Percentiles rank a stretch among this genome's conserved stretches.
phyloP scores from a whole-genome alignment of 176 grass and related monocot species.

The Lolium rigidum region DNA sequence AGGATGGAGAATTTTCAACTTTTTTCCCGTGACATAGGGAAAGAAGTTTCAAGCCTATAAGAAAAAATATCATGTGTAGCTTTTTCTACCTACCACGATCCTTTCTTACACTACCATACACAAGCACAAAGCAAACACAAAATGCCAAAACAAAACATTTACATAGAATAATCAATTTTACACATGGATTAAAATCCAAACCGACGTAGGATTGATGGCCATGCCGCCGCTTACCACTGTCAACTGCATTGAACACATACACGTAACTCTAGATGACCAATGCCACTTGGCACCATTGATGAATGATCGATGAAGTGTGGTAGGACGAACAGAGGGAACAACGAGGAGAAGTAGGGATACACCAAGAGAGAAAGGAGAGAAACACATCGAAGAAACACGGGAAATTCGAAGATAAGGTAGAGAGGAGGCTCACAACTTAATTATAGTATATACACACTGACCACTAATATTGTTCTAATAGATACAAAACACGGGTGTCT shows the following conservation, averaged over 20 bases:
- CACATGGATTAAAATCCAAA: background rate
- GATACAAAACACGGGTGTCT: background rate
- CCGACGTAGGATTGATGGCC: background rate
- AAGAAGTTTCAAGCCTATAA: background rate
- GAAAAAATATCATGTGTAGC: background rate
- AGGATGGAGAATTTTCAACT: background rate
- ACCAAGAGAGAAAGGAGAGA: background rate
- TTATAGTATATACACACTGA: background rate
- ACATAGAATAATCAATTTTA: background rate
- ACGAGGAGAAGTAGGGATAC: background rate
- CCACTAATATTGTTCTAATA: background rate
- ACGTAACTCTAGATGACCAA: background rate
- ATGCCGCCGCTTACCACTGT: background rate
- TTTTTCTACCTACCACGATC: background rate
- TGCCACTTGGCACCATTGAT: background rate
- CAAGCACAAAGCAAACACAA: background rate
- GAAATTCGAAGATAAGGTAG: background rate
- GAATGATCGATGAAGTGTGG: background rate
- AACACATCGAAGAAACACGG: background rate
- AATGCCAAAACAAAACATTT: background rate
- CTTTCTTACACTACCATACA: background rate
- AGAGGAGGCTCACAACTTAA: too few species aligned
- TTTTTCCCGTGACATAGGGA: background rate
- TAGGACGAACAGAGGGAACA: background rate
- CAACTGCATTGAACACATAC: background rate